Evolutionary conservation across 495 filamentous ascomycete species (phyloP).

Genomic region (Penicillium herquei): DNA sequence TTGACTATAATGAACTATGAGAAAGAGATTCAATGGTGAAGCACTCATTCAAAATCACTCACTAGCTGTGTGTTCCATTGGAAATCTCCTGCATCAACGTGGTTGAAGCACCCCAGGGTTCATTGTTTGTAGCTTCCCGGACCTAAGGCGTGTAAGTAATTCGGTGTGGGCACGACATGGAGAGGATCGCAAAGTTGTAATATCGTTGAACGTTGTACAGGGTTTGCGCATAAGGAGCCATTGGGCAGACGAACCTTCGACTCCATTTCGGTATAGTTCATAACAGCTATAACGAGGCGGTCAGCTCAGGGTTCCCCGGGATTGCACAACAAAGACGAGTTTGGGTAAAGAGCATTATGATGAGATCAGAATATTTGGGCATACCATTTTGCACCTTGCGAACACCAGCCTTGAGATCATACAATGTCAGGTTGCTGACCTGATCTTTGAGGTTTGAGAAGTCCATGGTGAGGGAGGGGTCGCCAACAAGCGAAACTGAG

Average conservation of each 20-base stretch:
- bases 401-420: conserved; percentile 95
- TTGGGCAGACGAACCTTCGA: conserved; percentile 67
- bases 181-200: not conserved
- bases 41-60: conserved; percentile 34
- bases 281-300: conserved; percentile 66
- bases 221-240: conserved; percentile 8
- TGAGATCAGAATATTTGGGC: conserved; percentile 9
- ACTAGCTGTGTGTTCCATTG: conserved; percentile 98
- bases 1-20: conserved; percentile 58
- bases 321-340: conserved; percentile 10
- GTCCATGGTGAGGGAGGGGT: conserved; percentile 63
- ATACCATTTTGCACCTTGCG: conserved; percentile 98
- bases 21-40: conserved; percentile 4
- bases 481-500: conserved; percentile 14
- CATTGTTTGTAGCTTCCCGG: conserved; percentile 96
- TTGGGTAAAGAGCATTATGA: conserved; percentile 6
- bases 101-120: conserved; percentile 93
- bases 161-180: not conserved
- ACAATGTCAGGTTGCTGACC: conserved; percentile 91
- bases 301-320: conserved; percentile 11
- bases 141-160: conserved; percentile 53
- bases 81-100: conserved; percentile 96
- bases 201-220: not conserved
- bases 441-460: conserved; percentile 79
- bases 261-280: conserved; percentile 99